These are phyloP conservation scores for Lichtheimia ramosa DNA, from an alignment of 371 early-diverging fungal genomes.

Conservation along the genomic window DNA sequence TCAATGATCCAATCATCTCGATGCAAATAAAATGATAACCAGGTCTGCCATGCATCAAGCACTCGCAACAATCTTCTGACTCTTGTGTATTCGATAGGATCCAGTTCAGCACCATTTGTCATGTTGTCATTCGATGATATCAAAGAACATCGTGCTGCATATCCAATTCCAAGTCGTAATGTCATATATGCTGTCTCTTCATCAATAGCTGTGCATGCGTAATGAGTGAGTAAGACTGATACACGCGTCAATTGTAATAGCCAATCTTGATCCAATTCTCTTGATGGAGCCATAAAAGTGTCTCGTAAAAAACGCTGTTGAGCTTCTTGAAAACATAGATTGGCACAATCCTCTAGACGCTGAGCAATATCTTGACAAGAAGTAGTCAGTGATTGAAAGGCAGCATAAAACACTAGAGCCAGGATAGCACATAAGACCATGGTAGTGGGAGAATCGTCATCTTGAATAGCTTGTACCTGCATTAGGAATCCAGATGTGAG, in stretches of 20 bases:
- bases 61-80: background rate
- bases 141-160: conserved; percentile 13
- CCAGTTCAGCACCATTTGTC: background rate
- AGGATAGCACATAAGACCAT: conserved; percentile 27
- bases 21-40: conserved; percentile 23
- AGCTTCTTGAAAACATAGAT: conserved; percentile 30
- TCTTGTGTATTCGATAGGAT: background rate
- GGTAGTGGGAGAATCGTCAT: conserved; percentile 1
- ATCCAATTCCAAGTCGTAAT: conserved; percentile 18
- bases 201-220: conserved; percentile 29
- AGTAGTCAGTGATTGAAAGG: conserved; percentile 26
- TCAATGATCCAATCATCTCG: conserved; percentile 6
- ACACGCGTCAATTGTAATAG: conserved; percentile 17
- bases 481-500: background rate
- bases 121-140: background rate
- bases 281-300: conserved; percentile 15
- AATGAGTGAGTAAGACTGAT: conserved; percentile 37
- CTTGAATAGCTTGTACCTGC: conserved; percentile 1
- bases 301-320: conserved; percentile 25
- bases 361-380: conserved; percentile 10
- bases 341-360: conserved; percentile 9
- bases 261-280: background rate
- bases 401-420: conserved; percentile 31
- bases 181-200: conserved; percentile 37
- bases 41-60: conserved; percentile 16